Evolutionary conservation across 2,329 filamentous ascomycete species (phyloP).

Genomic region (Aspergillus uvarum): DNA sequence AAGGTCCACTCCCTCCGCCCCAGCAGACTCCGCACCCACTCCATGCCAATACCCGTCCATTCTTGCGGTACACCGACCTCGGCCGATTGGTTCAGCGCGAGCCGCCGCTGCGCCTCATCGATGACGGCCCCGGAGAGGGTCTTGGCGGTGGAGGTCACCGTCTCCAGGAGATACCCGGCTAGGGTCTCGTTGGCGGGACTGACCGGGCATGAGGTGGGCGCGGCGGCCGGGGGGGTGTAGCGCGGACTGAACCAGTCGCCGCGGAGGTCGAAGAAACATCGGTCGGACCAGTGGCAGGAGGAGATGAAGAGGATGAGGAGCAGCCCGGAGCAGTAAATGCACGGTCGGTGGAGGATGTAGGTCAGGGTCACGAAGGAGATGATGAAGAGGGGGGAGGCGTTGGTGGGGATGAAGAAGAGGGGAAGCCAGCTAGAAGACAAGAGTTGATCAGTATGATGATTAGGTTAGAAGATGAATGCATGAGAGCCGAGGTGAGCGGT

Average conservation of each 20-base stretch:
- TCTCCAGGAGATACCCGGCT: slow-evolving; percentile 41
- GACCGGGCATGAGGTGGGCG: slow-evolving; percentile 2
- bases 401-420: slow-evolving; percentile 83
- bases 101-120: slow-evolving; percentile 55
- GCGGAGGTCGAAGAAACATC: slow-evolving; percentile 88
- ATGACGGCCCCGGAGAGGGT: slow-evolving; percentile 67
- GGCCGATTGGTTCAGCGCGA: slow-evolving; percentile 22
- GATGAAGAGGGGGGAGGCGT: slow-evolving; percentile 81
- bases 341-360: slow-evolving; percentile 94
- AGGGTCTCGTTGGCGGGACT: slow-evolving; percentile 35
- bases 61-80: slow-evolving; percentile 42
- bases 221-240: slow-evolving; percentile 39
- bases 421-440: slow-evolving; percentile 68
- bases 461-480: not conserved
- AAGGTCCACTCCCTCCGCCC: slow-evolving; percentile 86
- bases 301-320: slow-evolving; percentile 93
- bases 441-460: slow-evolving; percentile 1
- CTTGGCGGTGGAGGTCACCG: slow-evolving; percentile 68
- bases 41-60: slow-evolving; percentile 75
- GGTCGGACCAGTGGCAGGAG: slow-evolving; percentile 84
- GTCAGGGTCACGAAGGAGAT: slow-evolving; percentile 88
- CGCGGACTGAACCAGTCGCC: slow-evolving; percentile 94
- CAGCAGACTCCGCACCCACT: slow-evolving; percentile 80
- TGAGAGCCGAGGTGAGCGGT: not conserved
- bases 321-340: slow-evolving; percentile 95